phyloP scores from a whole-genome alignment of 2,329 filamentous ascomycete genomes.

The Cucurbitaria berberidis region DNA sequence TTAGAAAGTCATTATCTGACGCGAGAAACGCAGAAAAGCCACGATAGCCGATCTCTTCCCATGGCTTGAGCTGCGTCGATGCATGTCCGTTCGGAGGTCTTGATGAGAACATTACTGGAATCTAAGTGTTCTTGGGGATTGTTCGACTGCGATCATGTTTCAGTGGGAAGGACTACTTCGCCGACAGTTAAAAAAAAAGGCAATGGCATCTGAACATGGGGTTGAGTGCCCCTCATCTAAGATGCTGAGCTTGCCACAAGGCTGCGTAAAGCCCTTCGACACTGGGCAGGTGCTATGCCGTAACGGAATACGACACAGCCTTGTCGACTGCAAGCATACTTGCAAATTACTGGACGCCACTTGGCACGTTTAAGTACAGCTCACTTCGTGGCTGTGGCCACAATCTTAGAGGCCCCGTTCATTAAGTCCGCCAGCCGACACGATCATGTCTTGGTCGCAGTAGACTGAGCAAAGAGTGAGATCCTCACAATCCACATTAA shows the following conservation, averaged over 20 bases:
- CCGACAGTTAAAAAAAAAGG: not conserved
- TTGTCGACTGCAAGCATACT: too few relatives aligned
- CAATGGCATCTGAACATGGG: not conserved
- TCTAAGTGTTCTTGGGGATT: not conserved
- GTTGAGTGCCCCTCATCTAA: not conserved
- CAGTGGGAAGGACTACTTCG: too few relatives aligned
- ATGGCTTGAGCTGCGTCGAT: conserved; percentile 1
- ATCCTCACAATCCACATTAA: too few relatives aligned
- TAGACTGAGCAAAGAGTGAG: too few relatives aligned
- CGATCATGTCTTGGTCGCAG: too few relatives aligned
- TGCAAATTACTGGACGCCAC: too few relatives aligned
- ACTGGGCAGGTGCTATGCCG: too few relatives aligned
- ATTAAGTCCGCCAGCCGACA: too few relatives aligned
- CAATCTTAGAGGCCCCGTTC: too few relatives aligned
- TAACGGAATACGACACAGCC: too few relatives aligned
- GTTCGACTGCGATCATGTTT: not conserved
- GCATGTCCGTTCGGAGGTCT: not conserved
- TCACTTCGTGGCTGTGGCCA: too few relatives aligned
- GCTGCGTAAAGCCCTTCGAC: not conserved
- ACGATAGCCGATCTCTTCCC: conserved; percentile 38
- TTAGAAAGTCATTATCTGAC: conserved; percentile 40
- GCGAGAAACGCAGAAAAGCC: conserved; percentile 36
- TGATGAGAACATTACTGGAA: not conserved
- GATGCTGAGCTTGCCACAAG: not conserved
- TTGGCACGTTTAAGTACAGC: too few relatives aligned